phyloP scores from a whole-genome alignment of 768 basidiomycete genomes.

The Russula vinacea region DNA sequence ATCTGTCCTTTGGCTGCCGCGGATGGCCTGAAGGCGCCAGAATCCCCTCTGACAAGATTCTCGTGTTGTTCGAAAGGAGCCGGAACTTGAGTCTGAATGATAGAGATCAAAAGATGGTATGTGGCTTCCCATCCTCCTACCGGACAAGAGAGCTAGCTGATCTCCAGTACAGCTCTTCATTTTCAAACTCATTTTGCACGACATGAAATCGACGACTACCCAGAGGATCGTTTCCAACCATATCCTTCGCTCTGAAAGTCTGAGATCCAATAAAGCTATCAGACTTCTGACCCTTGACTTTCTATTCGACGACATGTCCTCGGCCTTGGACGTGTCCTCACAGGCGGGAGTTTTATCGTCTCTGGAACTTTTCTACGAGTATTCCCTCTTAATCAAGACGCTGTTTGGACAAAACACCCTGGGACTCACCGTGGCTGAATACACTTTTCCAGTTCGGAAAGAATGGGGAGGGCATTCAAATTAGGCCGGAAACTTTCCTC shows the following conservation, averaged over 20 bases:
- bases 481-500: slow-evolving; percentile 4
- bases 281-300: slow-evolving; percentile 16
- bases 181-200: slow-evolving; percentile 13
- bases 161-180: slow-evolving; percentile 5
- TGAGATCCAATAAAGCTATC: not conserved
- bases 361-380: slow-evolving; percentile 13
- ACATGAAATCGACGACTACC: not conserved
- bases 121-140: not conserved
- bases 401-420: slow-evolving; percentile 14
- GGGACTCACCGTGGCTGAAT: slow-evolving; percentile 15
- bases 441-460: slow-evolving; percentile 18
- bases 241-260: slow-evolving; percentile 6
- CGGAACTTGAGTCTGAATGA: not conserved
- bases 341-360: slow-evolving; percentile 10
- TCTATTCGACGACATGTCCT: slow-evolving; percentile 19
- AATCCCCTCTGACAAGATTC: slow-evolving; percentile 1
- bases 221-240: slow-evolving; percentile 2
- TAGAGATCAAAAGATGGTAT: slow-evolving; percentile 11
- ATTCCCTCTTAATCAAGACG: slow-evolving; percentile 20
- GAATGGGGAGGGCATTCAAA: slow-evolving; percentile 9
- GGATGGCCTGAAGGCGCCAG: slow-evolving; percentile 4
- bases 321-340: slow-evolving; percentile 19
- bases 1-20: slow-evolving; percentile 22
- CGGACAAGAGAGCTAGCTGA: not conserved
- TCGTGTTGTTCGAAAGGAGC: not conserved